Base-by-base conservation (phyloP, 768 basidiomycete species). In the Cyclocybe cylindracea region DNA sequence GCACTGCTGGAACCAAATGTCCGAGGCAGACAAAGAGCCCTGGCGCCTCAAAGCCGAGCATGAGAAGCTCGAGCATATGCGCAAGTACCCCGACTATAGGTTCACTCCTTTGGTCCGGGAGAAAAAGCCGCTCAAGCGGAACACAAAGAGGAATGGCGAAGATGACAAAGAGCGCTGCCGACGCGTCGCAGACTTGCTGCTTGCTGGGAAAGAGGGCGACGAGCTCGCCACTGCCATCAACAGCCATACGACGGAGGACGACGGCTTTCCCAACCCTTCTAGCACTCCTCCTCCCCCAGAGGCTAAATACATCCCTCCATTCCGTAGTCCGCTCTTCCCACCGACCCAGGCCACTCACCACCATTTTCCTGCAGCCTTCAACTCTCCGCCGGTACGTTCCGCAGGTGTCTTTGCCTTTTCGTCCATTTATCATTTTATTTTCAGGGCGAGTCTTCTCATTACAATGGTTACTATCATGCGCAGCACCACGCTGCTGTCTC, bases 31-130 rank as follows among this genome's bases (percentile, higher is more conserved):
- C 45, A 84, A 82, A 60, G 66, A 70, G 41, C 56, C 71, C n/a
- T 86, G 78, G 77, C 72, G 74, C 29, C 63, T 68, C 53, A 77
- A 71, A 62, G 83, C 84, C 2, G 73, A 77, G 16, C 62, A 72
- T 10, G 83, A 81, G 61, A 83, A 84, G 59, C 50, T 67, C 3
- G 72, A 76, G 34, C 84, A 85, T 54, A 63, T 65, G 1, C 55
- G 64, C 14, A 73, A 70, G 46, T 76, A 84, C 55, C 83, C 84
- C 10, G 69, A 73, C 54, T 86, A 86, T 58, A 76, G 77, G 9
- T 86, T 81, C 67, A 66, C 69, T 18, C 83, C 83, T 5, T 65
- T 66, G 32, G 59, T 65, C 8, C 77, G 80, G 6, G 57, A 70
- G 4, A 74, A 73, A 53, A 76, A 73, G 40, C 75, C 75, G 1